Evolutionary conservation across 208 protist genomes (phyloP), one percentile per base, ranked within the genome.

Genomic region (Porcisia hertigi): DNA sequence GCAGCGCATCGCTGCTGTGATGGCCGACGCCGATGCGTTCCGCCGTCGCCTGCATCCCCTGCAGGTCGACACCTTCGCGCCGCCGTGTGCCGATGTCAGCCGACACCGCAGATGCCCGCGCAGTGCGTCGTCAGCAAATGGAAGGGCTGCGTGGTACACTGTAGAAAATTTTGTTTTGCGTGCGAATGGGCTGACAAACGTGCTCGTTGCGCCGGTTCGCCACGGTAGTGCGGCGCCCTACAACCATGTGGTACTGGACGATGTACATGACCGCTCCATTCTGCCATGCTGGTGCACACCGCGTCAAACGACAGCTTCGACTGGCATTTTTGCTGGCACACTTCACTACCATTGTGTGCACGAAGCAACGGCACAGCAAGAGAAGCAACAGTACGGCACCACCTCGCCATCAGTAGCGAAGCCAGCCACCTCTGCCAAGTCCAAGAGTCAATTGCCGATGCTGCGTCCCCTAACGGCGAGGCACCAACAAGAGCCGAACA

Each of bases 271-370:
- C 34, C 74, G 71, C 41, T 34, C 67, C 36, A 73, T 97, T 69
- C 77, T 75, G 36, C 79, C 93, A 53, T 97, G 93, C 57, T 97
- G 91, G 93, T 97, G 93, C 75, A 88, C 90, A 39, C 89, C 93
- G 16, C 76, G 78, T 49, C 88, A 92, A 73, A 84, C 82, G 0
- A 67, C 86, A 3, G 18, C 73, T 18, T 71, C 58, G 58, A 72
- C 73, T 11, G 77, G 78, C 1, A 80, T 76, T 11, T 94, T 92
- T 77, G 86, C 81, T n/a, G 86, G 88, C 23, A 54, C 66, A 4
- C 75, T 97, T 69, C 93, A 97, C 76, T 97, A 97, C 71, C 93
- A 97, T 73, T 97, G 93, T 71, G 79, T 87, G 39, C 84, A 88
- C 47, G 92, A 93, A 60, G 20, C 39, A 43, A n/a, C 71, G 45